Percentiles rank a stretch among this genome's conserved stretches.
These are phyloP conservation scores for Pochonia chlamydosporia DNA, from an alignment of 2,329 filamentous ascomycete genomes.

Conservation along the genomic window DNA sequence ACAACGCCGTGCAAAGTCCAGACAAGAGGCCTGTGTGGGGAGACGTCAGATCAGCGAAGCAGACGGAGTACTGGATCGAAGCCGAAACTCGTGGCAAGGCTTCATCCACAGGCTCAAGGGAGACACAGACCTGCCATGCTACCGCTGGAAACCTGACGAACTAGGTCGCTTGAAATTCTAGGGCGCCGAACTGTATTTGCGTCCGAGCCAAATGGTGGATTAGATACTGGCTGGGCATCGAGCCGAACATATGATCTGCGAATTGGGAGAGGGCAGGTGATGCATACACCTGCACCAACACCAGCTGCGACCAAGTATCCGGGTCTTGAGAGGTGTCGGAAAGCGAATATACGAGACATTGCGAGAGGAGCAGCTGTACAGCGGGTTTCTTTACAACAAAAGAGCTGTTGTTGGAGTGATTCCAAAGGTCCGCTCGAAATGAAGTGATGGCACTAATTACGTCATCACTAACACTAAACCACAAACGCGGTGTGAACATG, in stretches of 20 bases:
- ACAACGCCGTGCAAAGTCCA: constrained; percentile 61
- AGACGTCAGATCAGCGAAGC: constrained; percentile 1
- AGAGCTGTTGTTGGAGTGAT: too few relatives aligned
- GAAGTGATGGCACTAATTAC: too few relatives aligned
- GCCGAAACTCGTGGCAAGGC: not conserved
- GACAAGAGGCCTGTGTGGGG: constrained; percentile 47
- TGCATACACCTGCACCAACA: constrained; percentile 21
- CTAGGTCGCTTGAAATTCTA: constrained; percentile 23
- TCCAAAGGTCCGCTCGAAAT: too few relatives aligned
- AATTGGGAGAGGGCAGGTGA: constrained; percentile 17
- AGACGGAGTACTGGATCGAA: not conserved
- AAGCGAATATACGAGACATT: not conserved
- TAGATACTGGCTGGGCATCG: constrained; percentile 17
- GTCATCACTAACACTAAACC: too few relatives aligned
- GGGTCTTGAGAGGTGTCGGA: not conserved
- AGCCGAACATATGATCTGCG: constrained; percentile 21
- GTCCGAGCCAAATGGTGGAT: not conserved
- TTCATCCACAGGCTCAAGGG: not conserved
- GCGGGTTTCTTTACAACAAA: too few relatives aligned
- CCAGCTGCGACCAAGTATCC: constrained; percentile 18
- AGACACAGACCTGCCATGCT: constrained; percentile 42
- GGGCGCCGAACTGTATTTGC: not conserved
- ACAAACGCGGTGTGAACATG: too few relatives aligned
- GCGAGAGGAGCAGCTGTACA: not conserved
- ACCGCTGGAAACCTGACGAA: constrained; percentile 47